Percentiles rank a stretch among this genome's conserved stretches.
Evolutionary conservation across 306 rosid genomes (phyloP).

Genomic region (Dalbergia oliveri): DNA sequence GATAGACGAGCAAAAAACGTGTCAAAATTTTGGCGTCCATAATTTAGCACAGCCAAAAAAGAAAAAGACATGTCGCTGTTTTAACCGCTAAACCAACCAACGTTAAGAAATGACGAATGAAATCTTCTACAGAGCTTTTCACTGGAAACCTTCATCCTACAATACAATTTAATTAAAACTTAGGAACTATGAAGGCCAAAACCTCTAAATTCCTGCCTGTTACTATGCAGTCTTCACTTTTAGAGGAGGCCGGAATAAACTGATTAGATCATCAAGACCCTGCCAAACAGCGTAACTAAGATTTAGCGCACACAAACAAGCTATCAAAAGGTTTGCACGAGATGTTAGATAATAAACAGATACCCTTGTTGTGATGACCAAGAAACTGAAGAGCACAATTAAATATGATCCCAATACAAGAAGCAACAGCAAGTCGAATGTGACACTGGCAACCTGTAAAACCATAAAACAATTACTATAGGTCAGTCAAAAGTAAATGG

Average conservation of each 20-base stretch:
- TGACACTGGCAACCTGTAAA: conserved; percentile 94
- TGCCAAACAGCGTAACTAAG: conserved; percentile 48
- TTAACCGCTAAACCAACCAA: conserved; percentile 43
- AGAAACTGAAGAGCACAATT: conserved; percentile 59
- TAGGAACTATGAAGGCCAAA: conserved; percentile 36
- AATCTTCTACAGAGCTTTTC: conserved; percentile 42
- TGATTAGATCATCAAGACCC: conserved; percentile 98
- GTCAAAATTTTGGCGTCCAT: conserved; percentile 50
- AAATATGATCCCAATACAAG: conserved; percentile 65
- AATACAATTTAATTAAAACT: conserved; percentile 31
- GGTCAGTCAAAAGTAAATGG: neutral
- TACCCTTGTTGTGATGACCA: conserved; percentile 68
- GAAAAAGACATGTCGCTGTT: conserved; percentile 28
- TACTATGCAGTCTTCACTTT: conserved; percentile 90
- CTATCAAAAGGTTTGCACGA: conserved; percentile 19
- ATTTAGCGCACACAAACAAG: conserved; percentile 29
- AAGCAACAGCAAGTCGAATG: conserved; percentile 95
- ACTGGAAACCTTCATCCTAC: conserved; percentile 42
- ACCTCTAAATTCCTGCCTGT: conserved; percentile 27
- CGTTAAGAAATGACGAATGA: conserved; percentile 7
- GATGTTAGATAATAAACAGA: conserved; percentile 19
- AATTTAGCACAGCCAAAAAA: conserved; percentile 35
- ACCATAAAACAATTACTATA: conserved; percentile 40
- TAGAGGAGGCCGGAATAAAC: conserved; percentile 93
- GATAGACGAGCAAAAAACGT: conserved; percentile 34